Evolutionary conservation across 2,329 filamentous ascomycete genomes (phyloP).

Genomic region (Diaporthe humulicola): DNA sequence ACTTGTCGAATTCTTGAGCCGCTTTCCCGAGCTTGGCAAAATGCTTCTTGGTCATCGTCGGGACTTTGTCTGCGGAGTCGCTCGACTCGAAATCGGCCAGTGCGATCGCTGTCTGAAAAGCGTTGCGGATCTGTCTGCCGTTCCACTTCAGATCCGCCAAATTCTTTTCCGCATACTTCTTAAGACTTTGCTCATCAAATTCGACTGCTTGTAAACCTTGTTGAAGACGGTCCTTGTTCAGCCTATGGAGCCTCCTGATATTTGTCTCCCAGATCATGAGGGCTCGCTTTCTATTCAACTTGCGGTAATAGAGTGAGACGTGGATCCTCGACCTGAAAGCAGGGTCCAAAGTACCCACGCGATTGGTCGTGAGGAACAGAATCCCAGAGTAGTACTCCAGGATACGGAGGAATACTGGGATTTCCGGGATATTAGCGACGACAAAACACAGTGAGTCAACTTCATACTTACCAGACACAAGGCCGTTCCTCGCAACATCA

Average conservation of each 20-base stretch:
- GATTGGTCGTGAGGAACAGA: slow-evolving; percentile 21
- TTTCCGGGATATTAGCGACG: background rate
- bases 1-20: background rate
- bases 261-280: background rate
- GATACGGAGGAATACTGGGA: slow-evolving; percentile 2
- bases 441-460: background rate
- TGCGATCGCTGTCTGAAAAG: slow-evolving; percentile 24
- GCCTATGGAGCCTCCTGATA: background rate
- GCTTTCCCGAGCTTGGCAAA: background rate
- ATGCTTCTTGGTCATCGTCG: background rate
- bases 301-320: slow-evolving; percentile 4
- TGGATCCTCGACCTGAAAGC: slow-evolving; percentile 23
- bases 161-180: background rate
- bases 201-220: background rate
- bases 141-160: slow-evolving; percentile 8
- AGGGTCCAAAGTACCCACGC: slow-evolving; percentile 3
- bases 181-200: background rate
- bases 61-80: background rate
- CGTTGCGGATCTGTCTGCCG: slow-evolving; percentile 33
- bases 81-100: slow-evolving; percentile 18
- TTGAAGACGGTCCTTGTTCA: background rate
- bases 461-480: background rate
- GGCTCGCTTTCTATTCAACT: slow-evolving; percentile 34
- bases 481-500: background rate
- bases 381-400: slow-evolving; percentile 29